Conservation (phyloP, 441 rosid species). For the Hura crepitans region DNA sequence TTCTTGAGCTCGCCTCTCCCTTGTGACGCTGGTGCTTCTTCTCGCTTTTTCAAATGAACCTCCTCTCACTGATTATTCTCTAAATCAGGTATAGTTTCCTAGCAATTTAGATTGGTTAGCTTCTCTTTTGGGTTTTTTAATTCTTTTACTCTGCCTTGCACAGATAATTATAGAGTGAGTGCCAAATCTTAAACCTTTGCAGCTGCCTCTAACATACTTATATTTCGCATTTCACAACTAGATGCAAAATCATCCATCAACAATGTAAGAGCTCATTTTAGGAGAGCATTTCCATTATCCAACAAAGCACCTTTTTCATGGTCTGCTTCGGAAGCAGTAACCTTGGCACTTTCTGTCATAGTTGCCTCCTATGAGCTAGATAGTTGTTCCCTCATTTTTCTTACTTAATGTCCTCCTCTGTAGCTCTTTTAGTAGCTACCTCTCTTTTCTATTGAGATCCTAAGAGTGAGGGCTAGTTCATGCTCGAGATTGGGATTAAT, state of each 20-base stretch:
- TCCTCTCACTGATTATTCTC: slow-evolving; percentile 53
- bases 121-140: slow-evolving; percentile 37
- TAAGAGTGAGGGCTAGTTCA: slow-evolving; percentile 76
- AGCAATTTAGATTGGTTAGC: no score
- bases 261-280: slow-evolving; percentile 56
- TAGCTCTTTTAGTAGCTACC: slow-evolving; percentile 75
- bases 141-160: slow-evolving; percentile 42
- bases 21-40: slow-evolving; percentile 63
- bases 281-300: slow-evolving; percentile 48
- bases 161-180: slow-evolving; percentile 51
- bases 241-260: slow-evolving; percentile 51
- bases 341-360: slow-evolving; percentile 28
- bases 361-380: slow-evolving; percentile 49
- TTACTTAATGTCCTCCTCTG: slow-evolving; percentile 55
- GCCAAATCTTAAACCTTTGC: slow-evolving; percentile 52
- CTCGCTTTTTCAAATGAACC: slow-evolving; percentile 51
- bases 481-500: slow-evolving; percentile 83
- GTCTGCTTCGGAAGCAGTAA: slow-evolving; percentile 23
- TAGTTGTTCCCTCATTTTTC: slow-evolving; percentile 47
- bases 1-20: slow-evolving; percentile 54
- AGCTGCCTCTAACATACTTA: slow-evolving; percentile 51
- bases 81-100: no score
- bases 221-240: slow-evolving; percentile 36
- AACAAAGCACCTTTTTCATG: slow-evolving; percentile 36
- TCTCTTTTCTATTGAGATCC: slow-evolving; percentile 87